Base-by-base conservation (phyloP, 768 basidiomycete species). In the Rossbeevera mucosa region DNA sequence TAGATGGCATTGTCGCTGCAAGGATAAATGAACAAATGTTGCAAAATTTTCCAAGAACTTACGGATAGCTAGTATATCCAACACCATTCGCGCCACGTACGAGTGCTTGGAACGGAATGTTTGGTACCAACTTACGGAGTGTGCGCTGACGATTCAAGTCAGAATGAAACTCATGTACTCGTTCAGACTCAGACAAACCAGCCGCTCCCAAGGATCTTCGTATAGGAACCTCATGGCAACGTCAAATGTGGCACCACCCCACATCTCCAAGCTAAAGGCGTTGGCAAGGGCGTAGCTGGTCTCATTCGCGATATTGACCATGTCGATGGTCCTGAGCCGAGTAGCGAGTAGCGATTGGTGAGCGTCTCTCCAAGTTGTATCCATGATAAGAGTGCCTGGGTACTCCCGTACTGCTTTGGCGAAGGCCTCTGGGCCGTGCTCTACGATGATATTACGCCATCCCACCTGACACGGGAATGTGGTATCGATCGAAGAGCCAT, bases 201-300 rank as follows among this genome's bases (percentile, higher is more conserved):
- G 74, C 59, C 96, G 85, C 69, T 98, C 96, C 96, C 96, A 99
- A 60, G 96, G 96, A 71, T 99, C 96, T 70, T 99, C 96, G 68
- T 99, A 98, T 68, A 99, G 73, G 86, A 99, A 98, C 43, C 95
- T 87, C 94, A 97, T 96, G 21, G 95, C 90, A 47, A 99, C 95
- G 70, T 98, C 95, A 66, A 99, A 99, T 2, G 96, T 98, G 31
- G 95, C 94, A 55, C 94, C 94, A 64, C 96, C 96, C 96, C 96
- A 99, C 77, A 94, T 97, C 69, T 99, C 96, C 57, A 99, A 73
- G 67, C 90, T 89, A 76, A 92, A 99, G 7, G 96, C 91, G 65
- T 98, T 98, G 22, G 91, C 83, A 40, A 99, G 78, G 2, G 95
- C 95, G 68, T 90, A 88, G 65, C 88, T 91, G 1, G 96, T 98